These are phyloP conservation scores for Wickerhamomyces subpelliculosus DNA, from an alignment of 805 yeast genomes.

Conservation along the genomic window DNA sequence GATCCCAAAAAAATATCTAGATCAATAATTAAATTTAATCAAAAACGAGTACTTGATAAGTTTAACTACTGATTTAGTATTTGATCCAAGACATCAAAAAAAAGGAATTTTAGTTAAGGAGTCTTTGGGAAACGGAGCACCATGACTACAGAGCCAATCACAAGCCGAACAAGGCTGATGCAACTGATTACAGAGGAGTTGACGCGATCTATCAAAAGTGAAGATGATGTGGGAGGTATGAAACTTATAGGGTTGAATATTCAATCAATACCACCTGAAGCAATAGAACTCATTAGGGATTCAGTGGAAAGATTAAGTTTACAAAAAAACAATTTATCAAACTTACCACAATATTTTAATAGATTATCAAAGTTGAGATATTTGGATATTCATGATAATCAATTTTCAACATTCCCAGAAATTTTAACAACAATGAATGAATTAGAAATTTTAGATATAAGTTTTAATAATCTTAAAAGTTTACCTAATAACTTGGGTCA, in stretches of 20 bases:
- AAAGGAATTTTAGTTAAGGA: background rate
- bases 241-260: slow-evolving; percentile 34
- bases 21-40: background rate
- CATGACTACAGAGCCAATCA: background rate
- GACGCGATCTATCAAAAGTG: slow-evolving; percentile 10
- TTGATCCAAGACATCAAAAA: background rate
- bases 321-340: slow-evolving; percentile 41
- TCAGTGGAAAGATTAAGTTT: slow-evolving; percentile 45
- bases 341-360: slow-evolving; percentile 41
- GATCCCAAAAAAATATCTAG: too few relatives aligned
- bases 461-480: slow-evolving; percentile 43
- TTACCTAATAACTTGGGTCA: slow-evolving; percentile 38
- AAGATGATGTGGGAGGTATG: slow-evolving; percentile 21
- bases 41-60: background rate
- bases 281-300: slow-evolving; percentile 28
- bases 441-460: slow-evolving; percentile 61
- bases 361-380: slow-evolving; percentile 42
- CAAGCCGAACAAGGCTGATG: slow-evolving; percentile 14
- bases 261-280: slow-evolving; percentile 29
- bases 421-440: slow-evolving; percentile 29
- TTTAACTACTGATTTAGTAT: background rate
- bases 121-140: background rate
- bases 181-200: slow-evolving; percentile 21
- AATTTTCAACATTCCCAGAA: slow-evolving; percentile 46
- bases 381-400: slow-evolving; percentile 61